Percentiles rank a stretch among this genome's conserved stretches.
These are phyloP conservation scores for Willaertia magna DNA, from an alignment of 208 protist species.

Conservation along the genomic window DNA sequence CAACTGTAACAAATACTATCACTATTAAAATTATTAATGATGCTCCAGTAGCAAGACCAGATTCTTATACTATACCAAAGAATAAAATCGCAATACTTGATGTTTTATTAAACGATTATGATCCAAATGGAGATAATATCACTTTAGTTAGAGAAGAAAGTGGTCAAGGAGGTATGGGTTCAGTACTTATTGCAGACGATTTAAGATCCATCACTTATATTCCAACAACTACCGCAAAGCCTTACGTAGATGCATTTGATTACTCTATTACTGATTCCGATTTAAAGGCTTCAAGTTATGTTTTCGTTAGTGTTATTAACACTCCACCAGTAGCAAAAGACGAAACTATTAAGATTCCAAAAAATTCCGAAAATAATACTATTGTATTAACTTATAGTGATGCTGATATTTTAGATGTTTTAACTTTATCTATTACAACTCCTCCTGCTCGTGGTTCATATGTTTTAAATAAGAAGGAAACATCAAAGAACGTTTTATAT, in stretches of 20 bases:
- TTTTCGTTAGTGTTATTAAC: neutral
- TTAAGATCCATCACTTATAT: neutral
- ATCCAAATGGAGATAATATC: neutral
- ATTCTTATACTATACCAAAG: neutral
- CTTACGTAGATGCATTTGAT: neutral
- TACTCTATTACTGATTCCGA: neutral
- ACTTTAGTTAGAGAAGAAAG: neutral
- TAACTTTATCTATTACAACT: neutral
- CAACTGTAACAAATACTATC: neutral
- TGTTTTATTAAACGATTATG: neutral
- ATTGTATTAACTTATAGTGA: neutral
- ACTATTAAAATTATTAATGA: neutral
- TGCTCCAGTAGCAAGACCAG: neutral
- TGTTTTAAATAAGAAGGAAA: neutral
- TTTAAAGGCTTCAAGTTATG: neutral
- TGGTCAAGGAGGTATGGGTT: neutral
- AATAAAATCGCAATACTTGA: neutral
- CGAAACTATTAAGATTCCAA: neutral
- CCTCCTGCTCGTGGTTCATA: neutral
- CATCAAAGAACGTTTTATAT: neutral
- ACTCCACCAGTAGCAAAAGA: neutral
- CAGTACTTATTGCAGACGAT: neutral
- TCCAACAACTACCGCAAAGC: neutral
- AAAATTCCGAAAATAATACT: neutral
- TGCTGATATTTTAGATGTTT: neutral